These are phyloP conservation scores for Debaryomyces castellii DNA, from an alignment of 805 yeast species.

Conservation along the genomic window DNA sequence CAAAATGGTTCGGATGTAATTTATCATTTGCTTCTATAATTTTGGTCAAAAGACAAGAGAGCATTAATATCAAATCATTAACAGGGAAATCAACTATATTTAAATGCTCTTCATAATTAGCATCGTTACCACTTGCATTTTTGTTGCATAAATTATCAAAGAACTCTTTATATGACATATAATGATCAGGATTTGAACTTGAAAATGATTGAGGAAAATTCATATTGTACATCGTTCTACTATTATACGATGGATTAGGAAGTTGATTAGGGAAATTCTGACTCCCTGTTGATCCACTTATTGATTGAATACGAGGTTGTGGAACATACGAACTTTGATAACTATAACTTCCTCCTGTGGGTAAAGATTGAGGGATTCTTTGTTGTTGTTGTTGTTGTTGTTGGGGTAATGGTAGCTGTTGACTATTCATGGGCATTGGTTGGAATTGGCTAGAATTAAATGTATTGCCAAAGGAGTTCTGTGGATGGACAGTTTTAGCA, in stretches of 20 bases:
- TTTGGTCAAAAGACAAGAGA: constrained; percentile 79
- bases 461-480: constrained; percentile 9
- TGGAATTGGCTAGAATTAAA: constrained; percentile 7
- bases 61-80: constrained; percentile 76
- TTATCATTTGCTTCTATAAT: constrained; percentile 89
- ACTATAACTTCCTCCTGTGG: constrained; percentile 3
- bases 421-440: constrained; percentile 1
- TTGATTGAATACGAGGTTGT: constrained; percentile 3
- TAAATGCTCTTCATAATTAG: constrained; percentile 47
- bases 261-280: background rate
- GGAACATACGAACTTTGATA: constrained; percentile 2
- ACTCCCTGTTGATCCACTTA: constrained; percentile 2
- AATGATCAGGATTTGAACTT: constrained; percentile 35
- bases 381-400: constrained; percentile 5
- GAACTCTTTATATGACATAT: constrained; percentile 43
- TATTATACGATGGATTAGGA: constrained; percentile 6
- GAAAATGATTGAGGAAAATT: constrained; percentile 1
- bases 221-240: constrained; percentile 2
- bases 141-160: constrained; percentile 26
- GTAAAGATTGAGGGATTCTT: constrained; percentile 11
- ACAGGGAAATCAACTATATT: constrained; percentile 84
- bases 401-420: background rate
- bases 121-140: constrained; percentile 8
- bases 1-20: constrained; percentile 67
- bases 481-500: constrained; percentile 42